Percentiles rank a stretch among this genome's conserved stretches.
These are phyloP conservation scores for Capillidium heterosporum DNA, from an alignment of 371 early-diverging fungal genomes.

Conservation along the genomic window DNA sequence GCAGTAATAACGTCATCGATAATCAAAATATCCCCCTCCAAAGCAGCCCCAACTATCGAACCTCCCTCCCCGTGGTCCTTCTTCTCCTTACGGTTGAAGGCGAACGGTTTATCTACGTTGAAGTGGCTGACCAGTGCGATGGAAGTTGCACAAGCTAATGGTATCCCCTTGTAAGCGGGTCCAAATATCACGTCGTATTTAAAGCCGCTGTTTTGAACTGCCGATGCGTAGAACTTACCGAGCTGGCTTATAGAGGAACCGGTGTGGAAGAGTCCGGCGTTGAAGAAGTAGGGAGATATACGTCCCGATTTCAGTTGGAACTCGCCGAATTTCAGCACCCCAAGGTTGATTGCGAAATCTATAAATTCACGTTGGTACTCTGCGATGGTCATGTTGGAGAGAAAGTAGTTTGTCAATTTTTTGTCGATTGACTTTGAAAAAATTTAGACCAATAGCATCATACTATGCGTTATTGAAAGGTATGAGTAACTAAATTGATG, in stretches of 20 bases:
- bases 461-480: no score
- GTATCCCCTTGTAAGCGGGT: slow-evolving; percentile 97
- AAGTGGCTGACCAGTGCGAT: slow-evolving; percentile 38
- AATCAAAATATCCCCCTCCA: slow-evolving; percentile 60
- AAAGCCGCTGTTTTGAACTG: slow-evolving; percentile 45
- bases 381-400: slow-evolving; percentile 38
- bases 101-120: slow-evolving; percentile 49
- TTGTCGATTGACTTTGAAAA: no score
- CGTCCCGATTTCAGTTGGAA: slow-evolving; percentile 90
- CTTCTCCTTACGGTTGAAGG: slow-evolving; percentile 93
- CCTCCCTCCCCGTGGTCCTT: slow-evolving; percentile 98
- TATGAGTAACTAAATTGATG: no score
- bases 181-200: slow-evolving; percentile 84
- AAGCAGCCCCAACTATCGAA: slow-evolving; percentile 69
- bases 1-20: slow-evolving; percentile 97
- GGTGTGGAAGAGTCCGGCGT: slow-evolving; percentile 86
- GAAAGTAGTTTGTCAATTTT: no score
- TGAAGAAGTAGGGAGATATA: slow-evolving; percentile 89
- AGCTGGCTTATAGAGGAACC: slow-evolving; percentile 66
- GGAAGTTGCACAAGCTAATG: slow-evolving; percentile 69
- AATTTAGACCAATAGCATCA: no score
- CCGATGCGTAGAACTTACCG: slow-evolving; percentile 77
- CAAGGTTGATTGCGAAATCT: slow-evolving; percentile 63
- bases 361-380: slow-evolving; percentile 87
- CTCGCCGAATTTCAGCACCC: slow-evolving; percentile 75